Percentiles rank a stretch among this genome's conserved stretches.
These are phyloP conservation scores for Calonectria hawksworthii DNA, from an alignment of 2,329 filamentous ascomycete species.

Conservation along the genomic window DNA sequence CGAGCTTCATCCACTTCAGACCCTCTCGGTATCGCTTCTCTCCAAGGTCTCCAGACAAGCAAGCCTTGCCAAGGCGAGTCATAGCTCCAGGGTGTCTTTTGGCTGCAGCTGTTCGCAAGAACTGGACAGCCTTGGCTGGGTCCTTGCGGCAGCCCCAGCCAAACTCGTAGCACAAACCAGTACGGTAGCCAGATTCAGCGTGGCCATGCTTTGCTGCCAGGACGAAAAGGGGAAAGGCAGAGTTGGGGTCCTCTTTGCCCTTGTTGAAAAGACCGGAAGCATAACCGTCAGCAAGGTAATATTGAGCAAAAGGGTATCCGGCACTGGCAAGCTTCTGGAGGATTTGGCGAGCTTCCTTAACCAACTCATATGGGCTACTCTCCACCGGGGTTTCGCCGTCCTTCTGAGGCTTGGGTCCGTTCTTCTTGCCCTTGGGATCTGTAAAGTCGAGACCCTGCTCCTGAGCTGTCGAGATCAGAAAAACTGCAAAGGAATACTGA, in stretches of 20 bases:
- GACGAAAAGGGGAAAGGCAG: conserved; percentile 92
- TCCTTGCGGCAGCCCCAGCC: conserved; percentile 96
- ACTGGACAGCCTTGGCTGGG: conserved; percentile 92
- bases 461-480: conserved; percentile 90
- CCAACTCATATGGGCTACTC: conserved; percentile 73
- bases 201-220: conserved; percentile 97
- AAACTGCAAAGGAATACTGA: conserved; percentile 96
- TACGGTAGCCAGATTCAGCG: conserved; percentile 93
- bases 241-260: conserved; percentile 90
- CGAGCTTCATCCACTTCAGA: conserved; percentile 96
- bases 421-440: conserved; percentile 60
- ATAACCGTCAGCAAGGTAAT: conserved; percentile 95
- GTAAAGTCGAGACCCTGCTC: conserved; percentile 75
- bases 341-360: conserved; percentile 91
- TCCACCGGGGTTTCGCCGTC: conserved; percentile 64
- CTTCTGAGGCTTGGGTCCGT: conserved; percentile 61
- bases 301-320: conserved; percentile 96
- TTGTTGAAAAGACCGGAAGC: conserved; percentile 96
- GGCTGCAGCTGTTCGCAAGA: conserved; percentile 88
- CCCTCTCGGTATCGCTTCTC: conserved; percentile 90
- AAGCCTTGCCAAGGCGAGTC: conserved; percentile 91
- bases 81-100: conserved; percentile 97
- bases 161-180: conserved; percentile 96
- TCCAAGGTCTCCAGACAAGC: conserved; percentile 89
- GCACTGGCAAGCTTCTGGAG: conserved; percentile 87